Evolutionary conservation across 129 eudicot species (phyloP), one percentile per base, ranked within the genome.

Genomic region (Chrysanthemum lavandulifolium): DNA sequence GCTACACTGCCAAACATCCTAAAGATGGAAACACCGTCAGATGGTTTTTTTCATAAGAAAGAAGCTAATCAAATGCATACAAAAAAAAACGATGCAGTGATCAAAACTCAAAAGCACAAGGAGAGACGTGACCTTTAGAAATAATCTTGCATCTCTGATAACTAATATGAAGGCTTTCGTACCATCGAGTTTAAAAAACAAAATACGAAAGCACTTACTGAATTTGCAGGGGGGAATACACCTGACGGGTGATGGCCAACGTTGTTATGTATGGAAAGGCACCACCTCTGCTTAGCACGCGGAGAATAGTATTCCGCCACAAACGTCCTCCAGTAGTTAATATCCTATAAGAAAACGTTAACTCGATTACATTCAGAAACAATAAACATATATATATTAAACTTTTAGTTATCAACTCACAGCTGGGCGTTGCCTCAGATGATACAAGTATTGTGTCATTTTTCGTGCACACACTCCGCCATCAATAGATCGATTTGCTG

Each of bases 1-100:
- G 49, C 88, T 87, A 83, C 97, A 91, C 45, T 91, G 93, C 97
- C 97, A 91, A 49, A 86, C 85, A 79, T 88, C 96, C 96, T 91
- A 75, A 53, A 67, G 16, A 43, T 53, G 18, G 15, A 54, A 76
- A 3, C 47, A 10, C 3, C 7, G 16, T 23, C 13, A 60, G 29
- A 61, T 48, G 36, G 21, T 16, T 69, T 31, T 50, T 70, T 15
- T 1, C 43, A 36, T 61, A 61, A 27, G 29, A 9, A 61, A 61
- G 11, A 61, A 27, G 10, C 29, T 3, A 11, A 60, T 2, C 13
- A 25, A 11, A 23, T 2, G 16, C 14, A 16, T 29, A 16, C 13
- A 27, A 2, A 2, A 36, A 23, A 48, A 72, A 4, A 45, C 7
- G 40, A 33, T 10, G 65, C 54, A 56, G 57, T 18, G 54, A 50